Percentiles rank a stretch among this genome's conserved stretches.
These are phyloP conservation scores for Cladorrhinum sp. DNA, from an alignment of 2,329 filamentous ascomycete genomes.

Conservation along the genomic window DNA sequence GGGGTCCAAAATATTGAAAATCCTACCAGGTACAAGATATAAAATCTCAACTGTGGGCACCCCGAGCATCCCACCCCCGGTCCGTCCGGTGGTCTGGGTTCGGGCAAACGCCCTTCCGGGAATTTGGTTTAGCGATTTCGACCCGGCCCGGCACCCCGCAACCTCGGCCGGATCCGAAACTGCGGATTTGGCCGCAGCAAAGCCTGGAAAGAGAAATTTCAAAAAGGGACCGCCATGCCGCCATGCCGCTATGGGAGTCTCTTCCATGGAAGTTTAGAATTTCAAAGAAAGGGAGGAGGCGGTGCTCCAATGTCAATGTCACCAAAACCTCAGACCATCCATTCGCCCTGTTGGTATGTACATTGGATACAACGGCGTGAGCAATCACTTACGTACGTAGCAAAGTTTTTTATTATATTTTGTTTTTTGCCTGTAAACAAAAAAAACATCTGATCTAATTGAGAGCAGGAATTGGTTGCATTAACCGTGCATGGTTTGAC, in stretches of 20 bases:
- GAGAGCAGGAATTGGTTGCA: background rate
- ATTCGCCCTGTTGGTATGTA: background rate
- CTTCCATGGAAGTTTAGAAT: background rate
- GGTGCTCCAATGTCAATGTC: background rate
- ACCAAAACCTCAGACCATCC: slow-evolving; percentile 1
- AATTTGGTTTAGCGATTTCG: background rate
- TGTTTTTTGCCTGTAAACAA: too few relatives aligned
- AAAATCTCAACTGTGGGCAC: background rate
- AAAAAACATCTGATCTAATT: too few relatives aligned
- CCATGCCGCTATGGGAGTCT: too few relatives aligned
- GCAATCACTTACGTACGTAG: background rate
- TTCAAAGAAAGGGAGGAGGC: background rate
- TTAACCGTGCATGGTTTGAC: background rate
- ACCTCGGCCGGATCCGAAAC: slow-evolving; percentile 10
- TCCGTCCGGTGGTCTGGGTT: background rate
- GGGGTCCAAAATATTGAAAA: background rate
- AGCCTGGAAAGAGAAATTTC: background rate
- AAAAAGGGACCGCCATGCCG: background rate
- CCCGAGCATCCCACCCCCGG: background rate
- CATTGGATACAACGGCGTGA: background rate
- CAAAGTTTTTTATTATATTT: background rate
- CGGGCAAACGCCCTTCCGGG: background rate
- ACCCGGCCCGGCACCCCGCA: slow-evolving; percentile 11
- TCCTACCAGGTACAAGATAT: background rate
- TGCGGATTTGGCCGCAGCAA: background rate